These are phyloP conservation scores for Polymyxa betae DNA, from an alignment of 208 protist species.

Conservation along the genomic window DNA sequence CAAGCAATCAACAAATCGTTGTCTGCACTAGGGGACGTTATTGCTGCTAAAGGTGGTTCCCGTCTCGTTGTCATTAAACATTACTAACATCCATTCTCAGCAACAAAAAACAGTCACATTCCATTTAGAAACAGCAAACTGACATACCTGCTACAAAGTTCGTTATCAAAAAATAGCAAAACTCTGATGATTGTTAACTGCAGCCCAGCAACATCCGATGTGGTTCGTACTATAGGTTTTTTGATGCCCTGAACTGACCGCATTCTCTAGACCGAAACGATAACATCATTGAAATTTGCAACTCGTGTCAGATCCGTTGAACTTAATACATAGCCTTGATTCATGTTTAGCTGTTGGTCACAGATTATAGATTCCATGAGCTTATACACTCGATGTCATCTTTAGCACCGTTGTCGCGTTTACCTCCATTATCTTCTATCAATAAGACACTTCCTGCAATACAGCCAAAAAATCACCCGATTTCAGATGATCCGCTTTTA, in stretches of 20 bases:
- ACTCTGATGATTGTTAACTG: conserved; percentile 80
- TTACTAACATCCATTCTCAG: background rate
- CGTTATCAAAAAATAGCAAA: conserved; percentile 77
- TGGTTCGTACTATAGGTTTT: background rate
- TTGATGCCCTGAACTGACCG: background rate
- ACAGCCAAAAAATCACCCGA: too few species aligned
- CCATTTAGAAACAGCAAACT: conserved; percentile 82
- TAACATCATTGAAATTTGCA: conserved; percentile 62
- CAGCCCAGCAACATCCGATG: background rate
- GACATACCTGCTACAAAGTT: conserved; percentile 78
- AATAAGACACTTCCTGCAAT: too few species aligned
- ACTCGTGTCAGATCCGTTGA: conserved; percentile 53
- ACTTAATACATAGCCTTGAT: too few species aligned
- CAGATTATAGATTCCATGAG: too few species aligned
- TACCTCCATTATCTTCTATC: too few species aligned
- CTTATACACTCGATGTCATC: too few species aligned
- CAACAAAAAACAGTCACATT: conserved; percentile 68
- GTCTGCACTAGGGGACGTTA: conserved; percentile 75
- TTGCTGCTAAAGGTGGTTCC: conserved; percentile 68
- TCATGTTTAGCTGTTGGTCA: too few species aligned
- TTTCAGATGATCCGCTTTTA: too few species aligned
- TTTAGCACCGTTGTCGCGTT: too few species aligned
- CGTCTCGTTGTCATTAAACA: background rate
- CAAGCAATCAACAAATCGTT: conserved; percentile 82
- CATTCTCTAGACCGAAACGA: conserved; percentile 54